Base-by-base conservation (phyloP, 2,329 filamentous ascomycete species). In the Cladosporium austrohemisphaericum region DNA sequence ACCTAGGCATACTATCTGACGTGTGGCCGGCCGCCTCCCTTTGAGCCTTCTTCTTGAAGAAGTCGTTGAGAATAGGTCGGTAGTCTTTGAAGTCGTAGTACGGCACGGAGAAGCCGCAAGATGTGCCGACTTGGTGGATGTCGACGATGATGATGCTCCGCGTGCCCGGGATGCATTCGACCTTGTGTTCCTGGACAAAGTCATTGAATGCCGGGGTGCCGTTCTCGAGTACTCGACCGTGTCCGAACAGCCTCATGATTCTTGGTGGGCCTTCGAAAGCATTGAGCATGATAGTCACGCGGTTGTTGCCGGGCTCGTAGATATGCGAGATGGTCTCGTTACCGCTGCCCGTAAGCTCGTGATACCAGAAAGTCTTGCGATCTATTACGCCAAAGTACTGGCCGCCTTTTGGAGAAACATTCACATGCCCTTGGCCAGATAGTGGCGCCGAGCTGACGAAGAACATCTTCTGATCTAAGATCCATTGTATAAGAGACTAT, bases 401-500 rank as follows among this genome's bases (percentile, higher is more conserved):
- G 5, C 71, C 70, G 48, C 71, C 71, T 56, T 74, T 74, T 2
- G 71, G 71, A 0, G 69, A 72, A 53, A 73, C 64, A 53, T 74
- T 74, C 55, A 74, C 69, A 57, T 74, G 71, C 18, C 71, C 71
- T 3, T 55, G 28, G 18, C 53, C 55, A 3, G 68, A 65, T 5
- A 74, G 65, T 1, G 71, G 71, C 0, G 71, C 69, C 0, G 69
- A 69, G 35, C 65, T 68, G 23, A 74, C 70, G 60, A 65, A 71
- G 37, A 74, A 63, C 61, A 72, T 65, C 35, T 72, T 66, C 43
- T 74, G 71, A n/a, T 66, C 57, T 1, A 68, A 58, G 48, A 73
- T 71, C 71, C 71, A 74, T 57, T 62, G 54, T 20, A 61, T 60
- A 22, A 71, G 60, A 35, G 61, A 64, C 23, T 63, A 25, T 11